Evolutionary conservation across 371 early-diverging fungal genomes (phyloP).

Genomic region (Homolaphlyctis polyrhiza): DNA sequence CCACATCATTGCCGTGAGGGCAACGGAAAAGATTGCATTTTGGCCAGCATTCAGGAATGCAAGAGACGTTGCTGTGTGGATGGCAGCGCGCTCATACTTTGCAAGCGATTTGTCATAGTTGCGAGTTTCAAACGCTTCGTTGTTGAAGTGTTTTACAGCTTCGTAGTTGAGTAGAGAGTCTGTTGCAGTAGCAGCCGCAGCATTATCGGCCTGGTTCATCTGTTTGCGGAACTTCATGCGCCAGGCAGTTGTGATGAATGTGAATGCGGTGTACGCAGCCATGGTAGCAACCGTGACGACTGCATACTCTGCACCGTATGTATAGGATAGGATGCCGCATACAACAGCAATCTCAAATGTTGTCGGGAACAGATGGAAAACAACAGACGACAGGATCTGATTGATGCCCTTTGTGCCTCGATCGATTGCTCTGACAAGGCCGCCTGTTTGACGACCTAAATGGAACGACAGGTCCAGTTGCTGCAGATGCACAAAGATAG

Average conservation of each 20-base stretch:
- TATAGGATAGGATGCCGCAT: slow-evolving; percentile 83
- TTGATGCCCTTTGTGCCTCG: slow-evolving; percentile 97
- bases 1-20: slow-evolving; percentile 89
- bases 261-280: slow-evolving; percentile 81
- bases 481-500: slow-evolving; percentile 85
- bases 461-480: slow-evolving; percentile 84
- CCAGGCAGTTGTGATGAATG: slow-evolving; percentile 79
- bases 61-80: slow-evolving; percentile 81
- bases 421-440: slow-evolving; percentile 91
- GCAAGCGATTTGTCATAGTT: slow-evolving; percentile 79
- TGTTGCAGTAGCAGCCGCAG: slow-evolving; percentile 84
- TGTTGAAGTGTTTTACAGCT: slow-evolving; percentile 92
- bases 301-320: slow-evolving; percentile 81
- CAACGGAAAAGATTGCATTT: slow-evolving; percentile 82
- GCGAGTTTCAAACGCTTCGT: slow-evolving; percentile 78
- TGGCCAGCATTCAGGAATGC: slow-evolving; percentile 92
- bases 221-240: slow-evolving; percentile 63
- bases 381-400: slow-evolving; percentile 83
- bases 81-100: slow-evolving; percentile 87
- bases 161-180: slow-evolving; percentile 94
- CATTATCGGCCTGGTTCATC: slow-evolving; percentile 92
- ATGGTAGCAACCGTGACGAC: slow-evolving; percentile 81
- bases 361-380: slow-evolving; percentile 91
- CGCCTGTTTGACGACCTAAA: slow-evolving; percentile 89
- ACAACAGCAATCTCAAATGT: slow-evolving; percentile 92